Conservation (phyloP, 192 early-diverging fungal species). For the Gryganskiella cystojenkinii region DNA sequence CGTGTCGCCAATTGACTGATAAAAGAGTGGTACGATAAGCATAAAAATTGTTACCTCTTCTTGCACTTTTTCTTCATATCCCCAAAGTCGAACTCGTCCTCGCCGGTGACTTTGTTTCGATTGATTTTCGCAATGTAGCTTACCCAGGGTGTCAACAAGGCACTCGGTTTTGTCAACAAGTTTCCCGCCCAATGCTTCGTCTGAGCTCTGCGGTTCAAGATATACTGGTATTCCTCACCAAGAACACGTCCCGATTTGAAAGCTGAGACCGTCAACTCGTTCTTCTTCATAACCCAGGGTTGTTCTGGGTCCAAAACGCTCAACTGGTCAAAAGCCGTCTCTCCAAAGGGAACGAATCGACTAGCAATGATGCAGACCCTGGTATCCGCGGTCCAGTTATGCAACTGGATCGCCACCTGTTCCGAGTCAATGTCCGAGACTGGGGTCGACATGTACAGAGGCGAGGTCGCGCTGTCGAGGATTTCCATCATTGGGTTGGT, state of each 20-base stretch:
- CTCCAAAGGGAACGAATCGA: slow-evolving; percentile 20
- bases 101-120: too few species aligned
- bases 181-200: slow-evolving; percentile 55
- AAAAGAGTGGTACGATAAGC: too few species aligned
- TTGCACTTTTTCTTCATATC: too few species aligned
- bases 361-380: slow-evolving; percentile 26
- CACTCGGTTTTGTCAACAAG: slow-evolving; percentile 55
- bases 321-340: slow-evolving; percentile 8
- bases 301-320: slow-evolving; percentile 5
- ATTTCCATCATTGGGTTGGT: slow-evolving; percentile 44
- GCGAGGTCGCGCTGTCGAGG: slow-evolving; percentile 18
- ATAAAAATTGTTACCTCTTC: too few species aligned
- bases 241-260: slow-evolving; percentile 51
- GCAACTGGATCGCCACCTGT: slow-evolving; percentile 24
- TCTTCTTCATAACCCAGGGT: slow-evolving; percentile 23
- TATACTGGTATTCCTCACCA: slow-evolving; percentile 66
- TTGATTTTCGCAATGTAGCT: too few species aligned
- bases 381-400: slow-evolving; percentile 39
- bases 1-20: slow-evolving; percentile 28
- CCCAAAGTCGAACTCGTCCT: too few species aligned
- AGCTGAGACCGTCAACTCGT: slow-evolving; percentile 9
- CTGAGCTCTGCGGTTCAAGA: slow-evolving; percentile 56
- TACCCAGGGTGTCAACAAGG: slow-evolving; percentile 58
- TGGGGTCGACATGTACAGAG: slow-evolving; percentile 12
- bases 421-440: background rate